Evolutionary conservation across 495 filamentous ascomycete genomes (phyloP).

Genomic region (Annulohypoxylon bovei): DNA sequence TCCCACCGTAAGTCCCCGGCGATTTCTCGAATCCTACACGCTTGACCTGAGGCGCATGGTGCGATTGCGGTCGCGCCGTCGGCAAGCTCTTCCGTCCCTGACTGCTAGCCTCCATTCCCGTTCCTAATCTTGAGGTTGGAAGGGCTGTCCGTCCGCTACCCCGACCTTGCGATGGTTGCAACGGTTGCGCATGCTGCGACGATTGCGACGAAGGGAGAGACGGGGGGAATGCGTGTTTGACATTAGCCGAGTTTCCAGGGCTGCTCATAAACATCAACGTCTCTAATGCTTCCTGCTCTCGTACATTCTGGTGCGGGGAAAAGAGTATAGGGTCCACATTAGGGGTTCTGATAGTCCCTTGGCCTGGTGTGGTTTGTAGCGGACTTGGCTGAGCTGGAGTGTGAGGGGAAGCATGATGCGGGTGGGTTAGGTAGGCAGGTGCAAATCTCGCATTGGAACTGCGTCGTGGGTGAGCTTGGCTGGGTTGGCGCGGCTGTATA

Average conservation of each 20-base stretch:
- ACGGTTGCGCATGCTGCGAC: constrained; percentile 43
- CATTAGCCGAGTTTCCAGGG: constrained; percentile 74
- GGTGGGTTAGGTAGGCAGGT: constrained; percentile 51
- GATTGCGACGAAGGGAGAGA: constrained; percentile 30
- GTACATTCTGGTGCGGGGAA: constrained; percentile 60
- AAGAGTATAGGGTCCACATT: constrained; percentile 69
- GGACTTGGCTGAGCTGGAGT: constrained; percentile 54
- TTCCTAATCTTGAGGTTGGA: constrained; percentile 48
- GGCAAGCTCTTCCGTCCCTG: constrained; percentile 58
- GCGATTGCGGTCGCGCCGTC: constrained; percentile 50
- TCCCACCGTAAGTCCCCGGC: constrained; percentile 44
- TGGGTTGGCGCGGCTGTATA: constrained; percentile 59
- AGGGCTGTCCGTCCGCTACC: constrained; percentile 49
- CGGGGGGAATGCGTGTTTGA: constrained; percentile 60
- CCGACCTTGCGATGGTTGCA: constrained; percentile 37
- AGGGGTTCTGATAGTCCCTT: constrained; percentile 58
- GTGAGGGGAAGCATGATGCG: constrained; percentile 51
- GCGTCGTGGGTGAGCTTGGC: constrained; percentile 46
- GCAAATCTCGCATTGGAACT: constrained; percentile 51
- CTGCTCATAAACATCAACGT: constrained; percentile 88
- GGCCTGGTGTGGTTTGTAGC: constrained; percentile 41
- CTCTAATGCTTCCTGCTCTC: constrained; percentile 89
- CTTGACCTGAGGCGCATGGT: constrained; percentile 50
- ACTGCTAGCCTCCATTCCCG: constrained; percentile 24
- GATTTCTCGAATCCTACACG: constrained; percentile 61